Evolutionary conservation across 345 rosid genomes (phyloP).

Genomic region (Camelina sativa): DNA sequence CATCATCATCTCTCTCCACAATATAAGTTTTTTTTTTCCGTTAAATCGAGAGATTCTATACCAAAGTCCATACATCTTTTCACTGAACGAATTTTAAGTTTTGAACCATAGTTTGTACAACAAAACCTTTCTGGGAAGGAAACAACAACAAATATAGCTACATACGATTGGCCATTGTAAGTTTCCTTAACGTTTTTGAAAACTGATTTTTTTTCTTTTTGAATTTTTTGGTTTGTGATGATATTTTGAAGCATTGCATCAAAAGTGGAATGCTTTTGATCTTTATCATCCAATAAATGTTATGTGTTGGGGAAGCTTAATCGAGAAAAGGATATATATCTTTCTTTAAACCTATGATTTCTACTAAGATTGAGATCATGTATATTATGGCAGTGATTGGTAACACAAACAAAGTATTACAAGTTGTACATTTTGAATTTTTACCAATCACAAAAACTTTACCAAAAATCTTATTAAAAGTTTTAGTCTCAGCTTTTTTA

Average conservation of each 20-base stretch:
- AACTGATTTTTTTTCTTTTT: neutral
- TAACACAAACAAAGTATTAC: too few relatives aligned
- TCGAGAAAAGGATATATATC: conserved; percentile 15
- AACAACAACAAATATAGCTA: neutral
- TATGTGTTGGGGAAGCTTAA: conserved; percentile 29
- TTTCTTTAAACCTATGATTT: conserved; percentile 35
- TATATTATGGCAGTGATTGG: neutral
- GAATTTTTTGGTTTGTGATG: neutral
- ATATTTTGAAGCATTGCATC: conserved; percentile 8
- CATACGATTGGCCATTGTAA: neutral
- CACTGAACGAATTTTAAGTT: neutral
- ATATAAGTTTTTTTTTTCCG: neutral
- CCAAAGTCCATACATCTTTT: neutral
- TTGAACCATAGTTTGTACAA: neutral
- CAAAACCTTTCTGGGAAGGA: neutral
- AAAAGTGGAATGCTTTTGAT: conserved; percentile 17
- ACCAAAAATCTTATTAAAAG: neutral
- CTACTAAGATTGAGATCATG: conserved; percentile 22
- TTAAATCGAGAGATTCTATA: neutral
- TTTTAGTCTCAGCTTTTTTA: neutral
- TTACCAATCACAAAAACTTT: too few relatives aligned
- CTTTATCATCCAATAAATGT: conserved; percentile 22
- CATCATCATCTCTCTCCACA: conserved; percentile 18
- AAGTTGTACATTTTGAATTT: too few relatives aligned
- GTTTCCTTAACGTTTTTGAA: conserved; percentile 1